Evolutionary conservation across 192 early-diverging fungal genomes (phyloP), one percentile per base, ranked within the genome.

Genomic region (Lunasporangiospora selenospora): DNA sequence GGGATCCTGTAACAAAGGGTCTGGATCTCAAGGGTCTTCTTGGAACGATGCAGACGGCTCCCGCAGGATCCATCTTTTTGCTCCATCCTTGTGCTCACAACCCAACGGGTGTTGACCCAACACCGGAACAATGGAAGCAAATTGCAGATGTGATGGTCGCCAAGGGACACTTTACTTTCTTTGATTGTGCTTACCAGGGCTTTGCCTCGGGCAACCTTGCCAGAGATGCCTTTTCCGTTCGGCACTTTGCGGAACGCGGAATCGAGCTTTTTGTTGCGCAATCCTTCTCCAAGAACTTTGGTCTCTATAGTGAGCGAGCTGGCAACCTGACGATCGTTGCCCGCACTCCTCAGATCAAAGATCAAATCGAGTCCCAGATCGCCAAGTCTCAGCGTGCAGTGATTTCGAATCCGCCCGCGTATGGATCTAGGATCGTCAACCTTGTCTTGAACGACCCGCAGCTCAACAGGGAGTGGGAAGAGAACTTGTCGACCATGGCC

Each of bases 171-270:
- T 92, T 98, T 70, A 89, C 93, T 16, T 97, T 99, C 87, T 98
- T 99, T 64, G 97, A 99, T 77, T 94, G 90, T 77, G 97, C 97
- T 21, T 99, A 99, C 87, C 96, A 98, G 84, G 97, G 97, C 6
- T 99, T 99, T 75, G 96, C 96, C 26, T 92, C 90, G 12, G 97
- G 97, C 41, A 85, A 90, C 75, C 82, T 98, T 13, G 94, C 93
- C 67, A 71, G 85, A 40, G 97, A 99, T 81, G 95, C 97, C 29
- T 89, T 83, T 71, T 93, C 97, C 50, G 89, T 96, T 36, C 88
- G 97, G 15, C 90, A 95, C 76, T 99, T 99, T 86, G 93, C 93
- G 2, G 79, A 88, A n/a, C 85, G 89, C 59, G 96, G 95, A 4
- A 93, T 96, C 69, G 96, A 99, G 73, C 58, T 96, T 58, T 85